Evolutionary conservation across 164 flowering plant genomes (phyloP).

Genomic region (Magnolia officinalis): DNA sequence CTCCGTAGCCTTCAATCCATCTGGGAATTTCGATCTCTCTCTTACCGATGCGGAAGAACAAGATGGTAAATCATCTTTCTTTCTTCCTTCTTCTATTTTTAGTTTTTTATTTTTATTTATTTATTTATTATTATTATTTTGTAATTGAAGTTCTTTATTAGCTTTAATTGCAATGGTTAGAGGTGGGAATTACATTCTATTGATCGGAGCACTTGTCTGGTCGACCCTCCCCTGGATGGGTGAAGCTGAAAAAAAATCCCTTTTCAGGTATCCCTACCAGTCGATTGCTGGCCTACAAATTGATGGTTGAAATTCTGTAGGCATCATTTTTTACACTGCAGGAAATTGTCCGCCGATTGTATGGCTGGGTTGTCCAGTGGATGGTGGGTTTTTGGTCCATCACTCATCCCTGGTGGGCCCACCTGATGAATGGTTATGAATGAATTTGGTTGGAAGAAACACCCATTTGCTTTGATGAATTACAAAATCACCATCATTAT

Average conservation of each 20-base stretch:
- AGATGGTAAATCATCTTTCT: constrained; percentile 23
- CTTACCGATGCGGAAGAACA: constrained; percentile 42
- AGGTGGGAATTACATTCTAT: not conserved
- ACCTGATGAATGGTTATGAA: not conserved
- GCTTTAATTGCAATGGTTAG: not conserved
- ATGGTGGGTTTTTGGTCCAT: not conserved
- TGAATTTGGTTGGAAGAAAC: not conserved
- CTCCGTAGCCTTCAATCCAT: constrained; percentile 78
- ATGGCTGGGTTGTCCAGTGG: not conserved
- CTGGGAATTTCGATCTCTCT: constrained; percentile 71
- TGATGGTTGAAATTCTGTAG: not conserved
- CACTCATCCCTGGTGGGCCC: not conserved
- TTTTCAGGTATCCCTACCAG: not conserved
- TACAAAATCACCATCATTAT: not conserved
- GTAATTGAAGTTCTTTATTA: not conserved
- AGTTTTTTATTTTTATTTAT: no score
- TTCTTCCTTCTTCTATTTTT: not conserved
- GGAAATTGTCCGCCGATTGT: not conserved
- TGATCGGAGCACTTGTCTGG: no score
- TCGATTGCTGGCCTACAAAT: not conserved
- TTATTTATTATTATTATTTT: no score
- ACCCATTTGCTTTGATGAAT: no score
- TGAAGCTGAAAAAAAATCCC: not conserved
- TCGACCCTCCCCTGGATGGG: no score
- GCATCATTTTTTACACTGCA: no score